Conservation (phyloP, 2,329 filamentous ascomycete species). For the Sarocladium oryzae region DNA sequence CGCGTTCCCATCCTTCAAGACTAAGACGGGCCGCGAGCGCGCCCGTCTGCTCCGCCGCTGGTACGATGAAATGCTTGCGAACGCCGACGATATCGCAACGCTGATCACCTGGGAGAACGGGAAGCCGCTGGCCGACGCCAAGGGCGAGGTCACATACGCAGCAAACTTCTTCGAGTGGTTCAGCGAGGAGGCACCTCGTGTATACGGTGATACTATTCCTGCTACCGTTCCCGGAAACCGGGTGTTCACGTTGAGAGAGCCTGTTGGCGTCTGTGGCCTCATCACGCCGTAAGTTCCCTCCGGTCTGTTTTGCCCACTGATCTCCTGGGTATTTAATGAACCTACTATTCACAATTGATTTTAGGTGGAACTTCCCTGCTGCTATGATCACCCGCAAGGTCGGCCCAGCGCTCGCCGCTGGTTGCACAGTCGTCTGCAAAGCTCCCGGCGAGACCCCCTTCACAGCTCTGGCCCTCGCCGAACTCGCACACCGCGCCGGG, state of each 20-base stretch:
- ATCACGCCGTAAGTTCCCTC: slow-evolving; percentile 64
- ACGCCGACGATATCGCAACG: slow-evolving; percentile 72
- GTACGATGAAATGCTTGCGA: slow-evolving; percentile 74
- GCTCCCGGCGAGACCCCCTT: slow-evolving; percentile 89
- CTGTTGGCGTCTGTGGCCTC: slow-evolving; percentile 74
- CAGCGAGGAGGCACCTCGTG: slow-evolving; percentile 67
- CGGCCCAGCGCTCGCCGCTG: slow-evolving; percentile 77
- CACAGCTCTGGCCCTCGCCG: slow-evolving; percentile 70
- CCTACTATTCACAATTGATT: slow-evolving; percentile 18
- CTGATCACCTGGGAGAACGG: slow-evolving; percentile 89
- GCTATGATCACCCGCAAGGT: slow-evolving; percentile 70
- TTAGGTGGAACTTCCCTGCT: slow-evolving; percentile 72
- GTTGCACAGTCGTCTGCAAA: slow-evolving; percentile 90
- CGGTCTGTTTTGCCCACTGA: too few species aligned
- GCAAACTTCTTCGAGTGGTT: slow-evolving; percentile 78
- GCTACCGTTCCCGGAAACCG: slow-evolving; percentile 65
- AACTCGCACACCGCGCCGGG: slow-evolving; percentile 79
- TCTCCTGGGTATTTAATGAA: neutral
- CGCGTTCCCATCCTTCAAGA: slow-evolving; percentile 66
- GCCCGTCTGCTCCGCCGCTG: slow-evolving; percentile 69
- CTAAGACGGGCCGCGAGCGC: slow-evolving; percentile 67
- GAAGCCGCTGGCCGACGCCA: slow-evolving; percentile 71
- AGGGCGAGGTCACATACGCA: slow-evolving; percentile 65
- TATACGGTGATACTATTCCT: slow-evolving; percentile 70
- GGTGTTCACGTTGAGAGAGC: slow-evolving; percentile 73